phyloP scores from a whole-genome alignment of 345 rosid genomes.

The Linum tenue region DNA sequence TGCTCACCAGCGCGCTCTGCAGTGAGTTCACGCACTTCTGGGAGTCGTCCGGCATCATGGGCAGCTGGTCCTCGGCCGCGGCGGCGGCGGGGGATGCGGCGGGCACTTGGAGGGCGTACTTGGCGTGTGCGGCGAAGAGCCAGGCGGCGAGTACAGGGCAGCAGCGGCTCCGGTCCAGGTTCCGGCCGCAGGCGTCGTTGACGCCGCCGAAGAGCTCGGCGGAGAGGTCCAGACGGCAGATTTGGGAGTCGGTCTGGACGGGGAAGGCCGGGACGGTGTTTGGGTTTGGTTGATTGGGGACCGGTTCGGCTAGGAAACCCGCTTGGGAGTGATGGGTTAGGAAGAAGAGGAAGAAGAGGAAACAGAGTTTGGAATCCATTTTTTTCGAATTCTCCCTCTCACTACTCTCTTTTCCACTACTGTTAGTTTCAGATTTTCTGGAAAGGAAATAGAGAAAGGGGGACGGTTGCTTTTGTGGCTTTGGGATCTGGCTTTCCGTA shows the following conservation, averaged over 20 bases:
- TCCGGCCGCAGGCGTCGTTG: conserved; percentile 68
- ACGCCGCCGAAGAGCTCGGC: conserved; percentile 97
- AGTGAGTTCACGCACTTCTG: conserved; percentile 92
- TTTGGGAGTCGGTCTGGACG: conserved; percentile 49
- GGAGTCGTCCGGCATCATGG: conserved; percentile 92
- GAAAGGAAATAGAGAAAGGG: too few relatives aligned
- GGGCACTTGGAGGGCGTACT: conserved; percentile 65
- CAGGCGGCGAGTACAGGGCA: conserved; percentile 95
- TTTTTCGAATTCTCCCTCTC: neutral
- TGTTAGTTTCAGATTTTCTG: too few relatives aligned
- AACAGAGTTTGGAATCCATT: conserved; percentile 22
- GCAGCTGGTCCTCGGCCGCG: conserved; percentile 43
- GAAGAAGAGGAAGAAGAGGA: conserved; percentile 14
- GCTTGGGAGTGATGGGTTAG: conserved; percentile 20
- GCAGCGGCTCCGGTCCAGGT: conserved; percentile 87
- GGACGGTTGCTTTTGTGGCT: too few relatives aligned
- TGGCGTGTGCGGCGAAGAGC: conserved; percentile 95
- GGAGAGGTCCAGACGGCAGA: conserved; percentile 81
- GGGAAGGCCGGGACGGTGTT: conserved; percentile 91
- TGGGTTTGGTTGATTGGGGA: conserved; percentile 22
- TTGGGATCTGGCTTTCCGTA: too few relatives aligned
- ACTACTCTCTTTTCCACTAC: too few relatives aligned
- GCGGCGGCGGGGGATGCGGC: conserved; percentile 29
- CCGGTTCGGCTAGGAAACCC: conserved; percentile 53
- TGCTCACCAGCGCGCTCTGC: conserved; percentile 64